Base-by-base conservation (phyloP, 495 filamentous ascomycete species). In the Halenospora varia region DNA sequence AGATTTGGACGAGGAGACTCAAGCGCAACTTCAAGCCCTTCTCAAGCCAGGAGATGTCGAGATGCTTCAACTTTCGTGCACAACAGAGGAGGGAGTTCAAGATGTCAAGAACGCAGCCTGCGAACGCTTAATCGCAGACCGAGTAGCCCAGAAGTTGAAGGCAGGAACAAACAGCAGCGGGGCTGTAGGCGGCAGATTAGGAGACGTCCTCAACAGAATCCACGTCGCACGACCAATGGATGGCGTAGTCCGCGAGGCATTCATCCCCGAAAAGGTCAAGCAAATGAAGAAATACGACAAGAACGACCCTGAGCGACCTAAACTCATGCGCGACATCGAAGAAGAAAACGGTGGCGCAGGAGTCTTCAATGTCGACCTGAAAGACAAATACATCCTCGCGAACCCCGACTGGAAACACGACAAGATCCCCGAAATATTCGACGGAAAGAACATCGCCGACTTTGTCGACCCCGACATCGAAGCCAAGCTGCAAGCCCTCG, bases 401-500 rank as follows among this genome's bases (percentile, higher is more conserved):
- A 78, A 96, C 65, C 81, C 85, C 22, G 88, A 94, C 15, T 97
- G 93, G 94, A 96, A 95, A 69, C 80, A 96, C 67, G 94, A 98
- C 76, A 93, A 88, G 72, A 87, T 97, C 11, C 95, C 95, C 23
- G 95, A 98, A 70, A 77, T 93, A 41, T 87, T 88, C 74, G 85
- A 96, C 63, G 94, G 94, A 68, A 90, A 89, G 78, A 97, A 98
- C 73, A 89, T 98, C 26, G 91, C 90, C 77, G 94, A 98, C 70
- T 98, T 87, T 69, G 85, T 97, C 68, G 94, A 97, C 63, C 92
- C 94, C 0, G 94, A 98, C 56, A 97, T 98, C 71, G 94, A 96
- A 63, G 78, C 81, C 57, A 97, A 93, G 74, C 80, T 98, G 40
- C 85, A 85, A 24, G 90, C 91, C 45, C 78, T 98, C 39, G 94